Evolutionary conservation across 2,329 filamentous ascomycete species (phyloP).

Genomic region (Colletotrichum falcatum): DNA sequence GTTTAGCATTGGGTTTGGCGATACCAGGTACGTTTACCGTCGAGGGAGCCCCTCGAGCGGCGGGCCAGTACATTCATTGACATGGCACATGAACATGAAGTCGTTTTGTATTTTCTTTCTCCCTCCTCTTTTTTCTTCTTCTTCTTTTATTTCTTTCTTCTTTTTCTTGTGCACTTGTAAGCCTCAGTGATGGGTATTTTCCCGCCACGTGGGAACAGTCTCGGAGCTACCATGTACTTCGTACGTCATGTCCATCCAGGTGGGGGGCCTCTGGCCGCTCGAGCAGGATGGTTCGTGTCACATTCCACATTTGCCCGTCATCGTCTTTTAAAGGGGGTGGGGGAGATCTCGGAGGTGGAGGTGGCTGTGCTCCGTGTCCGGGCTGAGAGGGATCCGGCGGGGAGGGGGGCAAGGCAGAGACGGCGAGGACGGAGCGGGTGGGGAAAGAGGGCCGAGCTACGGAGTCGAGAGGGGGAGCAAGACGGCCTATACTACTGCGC

Average conservation of each 20-base stretch:
- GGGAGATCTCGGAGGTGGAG: conserved; percentile 51
- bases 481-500: no score
- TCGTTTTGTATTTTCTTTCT: no score
- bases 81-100: background rate
- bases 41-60: background rate
- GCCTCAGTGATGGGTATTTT: background rate
- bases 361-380: conserved; percentile 46
- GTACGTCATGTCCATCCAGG: background rate
- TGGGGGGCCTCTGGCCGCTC: no score
- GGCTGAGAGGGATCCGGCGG: conserved; percentile 23
- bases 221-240: background rate
- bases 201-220: background rate
- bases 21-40: conserved; percentile 23
- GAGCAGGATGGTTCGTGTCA: background rate
- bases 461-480: no score
- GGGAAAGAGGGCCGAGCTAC: background rate
- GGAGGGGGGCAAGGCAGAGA: conserved; percentile 33
- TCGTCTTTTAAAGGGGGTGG: conserved; percentile 18
- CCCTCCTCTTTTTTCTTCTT: no score
- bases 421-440: conserved; percentile 20
- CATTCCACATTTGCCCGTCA: conserved; percentile 3
- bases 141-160: no score
- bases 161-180: background rate
- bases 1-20: conserved; percentile 18
- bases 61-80: conserved; percentile 17